Evolutionary conservation across 495 filamentous ascomycete species (phyloP).

Genomic region (Oidiodendron maius): DNA sequence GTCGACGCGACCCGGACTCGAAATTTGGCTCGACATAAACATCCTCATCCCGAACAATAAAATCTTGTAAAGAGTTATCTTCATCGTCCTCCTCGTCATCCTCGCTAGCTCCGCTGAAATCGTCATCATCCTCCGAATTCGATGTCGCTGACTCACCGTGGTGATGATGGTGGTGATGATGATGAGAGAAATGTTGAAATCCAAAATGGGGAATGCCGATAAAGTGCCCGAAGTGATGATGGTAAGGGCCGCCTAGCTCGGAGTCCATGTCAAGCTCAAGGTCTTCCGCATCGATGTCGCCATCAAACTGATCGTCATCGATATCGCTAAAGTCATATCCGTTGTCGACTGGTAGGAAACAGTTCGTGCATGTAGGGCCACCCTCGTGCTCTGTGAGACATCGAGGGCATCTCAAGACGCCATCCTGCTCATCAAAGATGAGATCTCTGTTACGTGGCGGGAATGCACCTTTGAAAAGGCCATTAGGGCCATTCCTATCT

Average conservation of each 20-base stretch:
- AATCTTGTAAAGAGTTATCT: constrained; percentile 16
- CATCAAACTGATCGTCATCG: constrained; percentile 5
- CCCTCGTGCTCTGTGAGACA: constrained; percentile 21
- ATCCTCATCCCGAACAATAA: constrained; percentile 16
- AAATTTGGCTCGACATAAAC: no score
- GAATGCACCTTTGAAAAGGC: constrained; percentile 65
- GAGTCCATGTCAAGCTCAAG: constrained; percentile 13
- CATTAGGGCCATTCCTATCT: constrained; percentile 46
- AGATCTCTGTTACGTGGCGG: background rate
- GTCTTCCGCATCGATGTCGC: constrained; percentile 11
- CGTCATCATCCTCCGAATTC: constrained; percentile 8
- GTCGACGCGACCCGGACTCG: no score
- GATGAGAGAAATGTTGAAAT: constrained; percentile 9
- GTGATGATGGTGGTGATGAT: constrained; percentile 14
- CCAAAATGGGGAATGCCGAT: background rate
- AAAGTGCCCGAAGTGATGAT: background rate
- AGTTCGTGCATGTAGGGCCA: constrained; percentile 15
- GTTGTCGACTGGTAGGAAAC: constrained; percentile 12
- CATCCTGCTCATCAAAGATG: constrained; percentile 54
- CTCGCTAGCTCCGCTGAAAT: constrained; percentile 5
- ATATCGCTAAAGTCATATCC: background rate
- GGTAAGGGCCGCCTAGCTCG: constrained; percentile 3
- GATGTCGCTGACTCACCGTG: constrained; percentile 1
- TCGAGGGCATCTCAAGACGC: constrained; percentile 54
- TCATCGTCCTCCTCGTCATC: constrained; percentile 18